phyloP scores from a whole-genome alignment of 345 rosid species.

The Salix udensis region DNA sequence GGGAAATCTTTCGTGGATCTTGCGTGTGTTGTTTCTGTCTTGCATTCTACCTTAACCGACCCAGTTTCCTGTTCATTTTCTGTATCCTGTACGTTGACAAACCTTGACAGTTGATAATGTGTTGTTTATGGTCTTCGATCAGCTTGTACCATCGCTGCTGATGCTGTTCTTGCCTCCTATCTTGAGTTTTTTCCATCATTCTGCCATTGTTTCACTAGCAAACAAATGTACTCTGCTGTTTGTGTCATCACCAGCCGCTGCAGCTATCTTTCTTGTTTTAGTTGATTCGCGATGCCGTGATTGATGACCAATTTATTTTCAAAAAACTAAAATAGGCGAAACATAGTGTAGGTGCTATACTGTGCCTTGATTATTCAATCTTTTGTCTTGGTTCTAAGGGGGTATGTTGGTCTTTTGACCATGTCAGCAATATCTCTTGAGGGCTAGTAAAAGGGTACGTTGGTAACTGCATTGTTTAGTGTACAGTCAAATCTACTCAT shows the following conservation, averaged over 20 bases:
- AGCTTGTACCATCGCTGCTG: not conserved
- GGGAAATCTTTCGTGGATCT: not conserved
- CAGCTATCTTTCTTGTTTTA: not conserved
- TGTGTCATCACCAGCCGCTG: not conserved
- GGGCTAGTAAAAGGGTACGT: no score
- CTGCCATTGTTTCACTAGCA: not conserved
- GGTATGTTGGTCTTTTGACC: no score
- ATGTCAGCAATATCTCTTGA: no score
- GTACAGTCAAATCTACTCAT: no score
- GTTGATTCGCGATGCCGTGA: not conserved
- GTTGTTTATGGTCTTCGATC: not conserved
- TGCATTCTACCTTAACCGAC: not conserved
- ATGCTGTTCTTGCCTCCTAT: not conserved
- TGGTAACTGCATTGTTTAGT: no score
- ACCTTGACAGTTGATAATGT: not conserved
- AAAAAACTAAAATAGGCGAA: no score
- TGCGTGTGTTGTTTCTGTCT: not conserved
- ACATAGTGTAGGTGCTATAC: no score
- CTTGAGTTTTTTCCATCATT: not conserved
- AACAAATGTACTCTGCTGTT: not conserved
- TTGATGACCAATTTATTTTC: not conserved
- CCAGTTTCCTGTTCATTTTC: not conserved
- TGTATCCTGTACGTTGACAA: not conserved
- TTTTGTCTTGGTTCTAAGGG: no score
- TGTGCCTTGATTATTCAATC: no score